A percentile compares a stretch with the other conserved stretches of the same genome.
Evolutionary conservation across 2,329 filamentous ascomycete genomes (phyloP).

Genomic region (Aspergillus neotritici): DNA sequence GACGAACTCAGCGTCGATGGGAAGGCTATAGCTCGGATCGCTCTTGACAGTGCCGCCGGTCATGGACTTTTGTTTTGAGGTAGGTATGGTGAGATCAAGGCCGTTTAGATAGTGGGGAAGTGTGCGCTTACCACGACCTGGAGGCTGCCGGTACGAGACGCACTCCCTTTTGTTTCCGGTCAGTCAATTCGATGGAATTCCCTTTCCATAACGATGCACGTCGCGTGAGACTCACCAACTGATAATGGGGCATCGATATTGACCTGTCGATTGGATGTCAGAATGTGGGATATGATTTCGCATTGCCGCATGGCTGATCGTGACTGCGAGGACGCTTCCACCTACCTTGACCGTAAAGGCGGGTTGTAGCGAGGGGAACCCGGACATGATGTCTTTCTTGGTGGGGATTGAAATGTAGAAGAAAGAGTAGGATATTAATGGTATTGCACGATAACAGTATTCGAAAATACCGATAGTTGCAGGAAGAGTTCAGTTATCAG

Average conservation of each 20-base stretch:
- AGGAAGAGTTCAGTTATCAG: no score
- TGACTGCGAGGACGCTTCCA: background rate
- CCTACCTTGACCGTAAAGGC: conserved; percentile 37
- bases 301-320: background rate
- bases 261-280: conserved; percentile 20
- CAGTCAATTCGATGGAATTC: background rate
- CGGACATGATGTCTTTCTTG: conserved; percentile 25
- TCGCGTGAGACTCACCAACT: conserved; percentile 25
- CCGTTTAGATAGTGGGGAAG: background rate
- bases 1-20: conserved; percentile 34
- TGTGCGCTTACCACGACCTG: conserved; percentile 31
- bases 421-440: no score
- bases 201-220: background rate
- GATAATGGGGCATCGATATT: conserved; percentile 24
- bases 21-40: conserved; percentile 30
- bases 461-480: no score
- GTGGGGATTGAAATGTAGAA: no score
- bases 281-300: background rate
- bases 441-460: no score
- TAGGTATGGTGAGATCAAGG: background rate
- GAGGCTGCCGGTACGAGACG: conserved; percentile 31
- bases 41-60: conserved; percentile 32
- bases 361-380: conserved; percentile 36
- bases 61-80: conserved; percentile 30
- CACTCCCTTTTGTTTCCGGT: conserved; percentile 24